Evolutionary conservation across 345 rosid species (phyloP), one percentile per base, ranked within the genome.

Genomic region (Populus davidiana): DNA sequence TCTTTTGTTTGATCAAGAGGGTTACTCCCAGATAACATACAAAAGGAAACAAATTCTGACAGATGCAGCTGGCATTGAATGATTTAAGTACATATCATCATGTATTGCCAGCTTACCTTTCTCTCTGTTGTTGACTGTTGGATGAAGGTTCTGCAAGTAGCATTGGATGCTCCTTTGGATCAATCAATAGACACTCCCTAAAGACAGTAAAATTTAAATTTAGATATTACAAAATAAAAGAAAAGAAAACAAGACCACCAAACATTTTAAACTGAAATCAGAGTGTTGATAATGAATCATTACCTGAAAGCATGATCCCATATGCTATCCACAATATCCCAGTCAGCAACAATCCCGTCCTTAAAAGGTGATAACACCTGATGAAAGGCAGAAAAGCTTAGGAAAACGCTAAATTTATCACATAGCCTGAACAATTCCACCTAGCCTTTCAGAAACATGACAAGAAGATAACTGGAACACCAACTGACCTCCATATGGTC

Each of bases 261-360:
- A 72, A 21, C 23, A 7, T 54, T 54, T 56, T n/a, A n/a, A 21
- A 59, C 23, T 8, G 63, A 59, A 5, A 50, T 23, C 70, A 77
- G 72, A 39, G 74, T 23, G 29, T 31, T 52, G 13, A 71, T 35
- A 81, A 67, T 67, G 66, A 41, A 38, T 29, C 50, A 35, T 83
- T 84, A 92, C 98, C 86, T 88, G 76, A 94, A 90, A 82, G 99
- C 96, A 86, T 96, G 98, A 67, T 96, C 98, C 99, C 99, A 96
- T 81, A 96, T 90, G 75, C 79, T 90, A 81, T 96, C 99, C 72
- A 94, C 97, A 61, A 91, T 86, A 80, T 94, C 99, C 98, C 99
- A 96, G 67, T 94, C 98, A 43, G 85, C 94, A 72, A 96, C 97
- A 43, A 94, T 67, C 72, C 99, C 99, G 85, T 94, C 96, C 87